Base-by-base conservation (phyloP, 495 filamentous ascomycete genomes). In the Letharia lupina region DNA sequence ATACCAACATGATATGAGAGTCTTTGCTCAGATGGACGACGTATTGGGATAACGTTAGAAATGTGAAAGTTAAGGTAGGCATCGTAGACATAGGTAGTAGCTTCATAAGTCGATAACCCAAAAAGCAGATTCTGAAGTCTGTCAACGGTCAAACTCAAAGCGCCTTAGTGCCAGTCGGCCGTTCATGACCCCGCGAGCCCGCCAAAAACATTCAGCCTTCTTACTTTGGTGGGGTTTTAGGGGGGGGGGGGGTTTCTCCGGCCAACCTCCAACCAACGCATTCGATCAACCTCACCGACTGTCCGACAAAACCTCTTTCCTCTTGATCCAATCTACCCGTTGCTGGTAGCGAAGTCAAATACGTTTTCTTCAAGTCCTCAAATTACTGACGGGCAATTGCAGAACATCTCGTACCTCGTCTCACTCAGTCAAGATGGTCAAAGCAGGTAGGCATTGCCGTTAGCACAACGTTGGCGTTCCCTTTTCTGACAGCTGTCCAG, bases 391-490 rank as follows among this genome's bases (percentile, higher is more conserved):
- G 9, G 8, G 45, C 63, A 57, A 28, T 35, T 60, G 64, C 33
- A 64, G 41, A 52, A 41, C 37, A 45, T 39, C 47, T 33, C 44
- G 20, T 42, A 60, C 15, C 28, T 44, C n/a, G 28, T 7, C 61
- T 60, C 56, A 69, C 62, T 67, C 70, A 69, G 65, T 73, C 78
- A 92, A 73, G 68, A 95, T 93, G 90, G 90, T 95, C 73, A 95
- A 95, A 79, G 90, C 91, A 77, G 91, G 91, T 91, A 80, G 73
- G 85, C 68, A 60, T 40, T 45, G 35, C 23, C 28, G 18, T 23
- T 11, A 37, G 31, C 16, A 62, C 33, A 15, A 9, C 8, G 23
- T 44, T 20, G 35, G 61, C 44, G 37, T 48, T 59, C 13, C 50
- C 33, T 35, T 70, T n/a, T 60, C 74, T 84, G 67, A 83, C 67